Evolutionary conservation across 805 yeast genomes (phyloP).

Genomic region (Spathaspora hagerdaliae): DNA sequence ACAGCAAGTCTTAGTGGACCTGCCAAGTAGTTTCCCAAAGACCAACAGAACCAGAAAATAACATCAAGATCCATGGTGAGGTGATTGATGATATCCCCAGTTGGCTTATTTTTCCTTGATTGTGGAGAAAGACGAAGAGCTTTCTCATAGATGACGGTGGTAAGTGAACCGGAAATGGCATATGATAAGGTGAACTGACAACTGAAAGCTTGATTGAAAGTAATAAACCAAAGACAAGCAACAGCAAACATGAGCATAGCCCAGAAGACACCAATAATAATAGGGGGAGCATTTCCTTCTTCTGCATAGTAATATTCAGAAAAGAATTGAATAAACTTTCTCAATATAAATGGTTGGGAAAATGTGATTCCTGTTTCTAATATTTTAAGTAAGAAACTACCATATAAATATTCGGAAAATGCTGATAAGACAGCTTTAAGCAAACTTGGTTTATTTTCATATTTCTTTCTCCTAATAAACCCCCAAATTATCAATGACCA

Average conservation of each 20-base stretch:
- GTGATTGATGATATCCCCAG: constrained; percentile 32
- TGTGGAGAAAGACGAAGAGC: constrained; percentile 28
- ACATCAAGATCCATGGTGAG: constrained; percentile 27
- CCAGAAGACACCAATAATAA: constrained; percentile 22
- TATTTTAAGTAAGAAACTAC: constrained; percentile 9
- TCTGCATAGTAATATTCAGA: constrained; percentile 8
- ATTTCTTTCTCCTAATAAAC: constrained; percentile 5
- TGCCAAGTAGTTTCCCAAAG: constrained; percentile 13
- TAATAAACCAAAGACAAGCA: constrained; percentile 18
- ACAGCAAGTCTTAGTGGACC: constrained; percentile 21
- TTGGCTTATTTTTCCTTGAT: constrained; percentile 25
- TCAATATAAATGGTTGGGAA: constrained; percentile 28
- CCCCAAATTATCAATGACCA: constrained; percentile 2
- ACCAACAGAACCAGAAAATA: constrained; percentile 10
- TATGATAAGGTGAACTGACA: constrained; percentile 10
- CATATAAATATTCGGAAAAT: constrained; percentile 3
- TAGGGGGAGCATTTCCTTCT: constrained; percentile 14
- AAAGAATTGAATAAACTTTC: constrained; percentile 24
- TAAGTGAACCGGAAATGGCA: constrained; percentile 17
- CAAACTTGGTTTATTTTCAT: constrained; percentile 9
- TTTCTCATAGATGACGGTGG: constrained; percentile 23
- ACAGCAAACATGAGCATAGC: constrained; percentile 23
- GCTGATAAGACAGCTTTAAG: constrained; percentile 11
- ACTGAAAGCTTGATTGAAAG: constrained; percentile 18
- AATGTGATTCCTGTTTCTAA: constrained; percentile 19